Base-by-base conservation (phyloP, 176 grass and related monocot species). In the Avena sativa region DNA sequence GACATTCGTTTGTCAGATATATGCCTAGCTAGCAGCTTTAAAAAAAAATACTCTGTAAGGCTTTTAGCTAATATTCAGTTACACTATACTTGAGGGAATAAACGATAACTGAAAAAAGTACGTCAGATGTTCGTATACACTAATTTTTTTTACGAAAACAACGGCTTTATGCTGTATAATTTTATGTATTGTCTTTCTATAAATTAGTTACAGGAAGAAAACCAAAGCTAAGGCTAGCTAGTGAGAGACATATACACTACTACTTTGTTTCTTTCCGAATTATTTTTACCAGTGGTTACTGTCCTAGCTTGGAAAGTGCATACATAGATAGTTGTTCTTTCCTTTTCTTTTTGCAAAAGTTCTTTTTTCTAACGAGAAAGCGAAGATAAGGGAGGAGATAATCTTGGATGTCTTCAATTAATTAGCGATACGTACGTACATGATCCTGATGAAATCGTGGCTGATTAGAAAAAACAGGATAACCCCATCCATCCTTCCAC, bases 381-480 rank as follows among this genome's bases (percentile, higher is more conserved):
- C 0, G 59, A 19, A 15, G 46, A 69, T 75, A 76, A 76, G 30
- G 48, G 48, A 53, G 6, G 25, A 53, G 73, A 76, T 53, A 69
- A 81, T 66, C 26, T n/a, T 81, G 61, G 25, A 50, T n/a, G 11
- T 13, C 47, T 81, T 20, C 28, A 75, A 26, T 28, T 75, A 51
- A 51, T 25, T 38, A 49, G 77, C 2, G 28, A 26, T 43, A 38
- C 5, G 43, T 73, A 75, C 68, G 19, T 69, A 69, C 12, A 32
- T 71, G 20, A 71, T 83, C 66, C 16, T 36, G 79, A 23, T 83
- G 32, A 83, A 83, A 83, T 71, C 68, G 8, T 2, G 52, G 52
- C 1, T 48, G 68, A 61, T 84, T 74, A 60, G 36, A 43, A 84
- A 60, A 74, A 74, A 28, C 2, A 6, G 9, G 53, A 84, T 84